Conservation (phyloP, 2,329 filamentous ascomycete genomes). For the Alternaria consortialis region DNA sequence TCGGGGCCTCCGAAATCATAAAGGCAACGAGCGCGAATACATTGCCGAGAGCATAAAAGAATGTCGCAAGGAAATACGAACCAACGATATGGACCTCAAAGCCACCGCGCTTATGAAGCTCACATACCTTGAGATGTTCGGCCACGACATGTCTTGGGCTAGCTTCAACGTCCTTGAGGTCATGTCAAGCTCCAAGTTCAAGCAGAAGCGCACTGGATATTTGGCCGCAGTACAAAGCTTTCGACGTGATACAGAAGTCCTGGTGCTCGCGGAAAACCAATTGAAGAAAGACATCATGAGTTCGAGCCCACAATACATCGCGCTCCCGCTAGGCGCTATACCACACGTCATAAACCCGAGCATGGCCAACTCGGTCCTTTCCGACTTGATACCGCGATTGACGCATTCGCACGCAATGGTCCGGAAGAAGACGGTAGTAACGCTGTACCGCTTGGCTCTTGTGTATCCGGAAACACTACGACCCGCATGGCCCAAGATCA, state of each 20-base stretch:
- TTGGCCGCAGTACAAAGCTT: constrained; percentile 96
- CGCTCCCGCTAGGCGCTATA: constrained; percentile 86
- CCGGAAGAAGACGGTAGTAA: constrained; percentile 95
- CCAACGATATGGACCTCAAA: constrained; percentile 97
- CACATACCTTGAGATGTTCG: constrained; percentile 98
- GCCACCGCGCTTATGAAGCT: constrained; percentile 95
- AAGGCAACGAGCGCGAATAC: constrained; percentile 93
- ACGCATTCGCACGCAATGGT: constrained; percentile 86
- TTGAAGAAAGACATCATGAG: constrained; percentile 91
- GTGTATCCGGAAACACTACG: constrained; percentile 96
- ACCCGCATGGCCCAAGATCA: constrained; percentile 96
- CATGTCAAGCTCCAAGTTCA: constrained; percentile 95
- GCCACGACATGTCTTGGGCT: constrained; percentile 99
- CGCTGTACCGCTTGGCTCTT: constrained; percentile 88
- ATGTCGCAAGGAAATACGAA: constrained; percentile 91
- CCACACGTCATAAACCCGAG: constrained; percentile 94
- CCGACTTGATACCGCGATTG: constrained; percentile 85
- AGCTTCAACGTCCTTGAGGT: constrained; percentile 98
- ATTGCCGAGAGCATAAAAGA: constrained; percentile 93
- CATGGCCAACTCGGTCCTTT: constrained; percentile 86
- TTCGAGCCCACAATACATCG: constrained; percentile 77
- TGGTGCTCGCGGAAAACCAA: constrained; percentile 97
- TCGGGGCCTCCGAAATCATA: constrained; percentile 91
- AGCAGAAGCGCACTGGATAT: constrained; percentile 95
- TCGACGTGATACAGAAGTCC: constrained; percentile 90